A percentile compares a stretch with the other conserved stretches of the same genome.
Conservation (phyloP, 75 land plant species). For the Cunninghamia lanceolata region DNA sequence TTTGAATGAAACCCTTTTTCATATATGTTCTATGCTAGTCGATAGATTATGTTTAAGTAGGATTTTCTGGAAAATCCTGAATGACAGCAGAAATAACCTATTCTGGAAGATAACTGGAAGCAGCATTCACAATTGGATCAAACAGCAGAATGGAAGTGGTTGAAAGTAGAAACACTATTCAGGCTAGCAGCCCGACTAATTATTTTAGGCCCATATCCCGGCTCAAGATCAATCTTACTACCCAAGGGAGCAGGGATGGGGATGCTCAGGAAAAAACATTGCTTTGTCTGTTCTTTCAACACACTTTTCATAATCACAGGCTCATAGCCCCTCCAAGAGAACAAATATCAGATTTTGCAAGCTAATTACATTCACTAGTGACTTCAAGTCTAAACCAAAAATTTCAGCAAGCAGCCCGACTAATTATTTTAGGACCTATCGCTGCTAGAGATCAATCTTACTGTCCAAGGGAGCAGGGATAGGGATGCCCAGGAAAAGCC, state of each 20-base stretch:
- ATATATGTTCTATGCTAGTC: too few relatives aligned
- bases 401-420: neutral
- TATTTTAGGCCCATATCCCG: neutral
- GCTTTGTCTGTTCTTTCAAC: too few relatives aligned
- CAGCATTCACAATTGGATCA: neutral
- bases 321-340: too few relatives aligned
- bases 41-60: too few relatives aligned
- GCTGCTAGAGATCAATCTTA: neutral
- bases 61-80: too few relatives aligned
- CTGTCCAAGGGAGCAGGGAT: neutral
- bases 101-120: neutral
- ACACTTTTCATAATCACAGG: too few relatives aligned
- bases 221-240: neutral
- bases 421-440: neutral
- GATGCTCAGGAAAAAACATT: neutral
- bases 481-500: neutral
- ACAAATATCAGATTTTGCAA: too few relatives aligned
- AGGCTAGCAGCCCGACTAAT: neutral
- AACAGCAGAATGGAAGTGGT: neutral
- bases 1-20: too few relatives aligned
- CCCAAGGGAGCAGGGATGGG: too few relatives aligned
- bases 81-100: neutral
- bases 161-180: neutral
- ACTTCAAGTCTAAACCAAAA: too few relatives aligned
- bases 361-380: too few relatives aligned